Percentiles rank a stretch among this genome's conserved stretches.
Conservation (phyloP, 2,329 filamentous ascomycete genomes). For the Fusarium albidum region DNA sequence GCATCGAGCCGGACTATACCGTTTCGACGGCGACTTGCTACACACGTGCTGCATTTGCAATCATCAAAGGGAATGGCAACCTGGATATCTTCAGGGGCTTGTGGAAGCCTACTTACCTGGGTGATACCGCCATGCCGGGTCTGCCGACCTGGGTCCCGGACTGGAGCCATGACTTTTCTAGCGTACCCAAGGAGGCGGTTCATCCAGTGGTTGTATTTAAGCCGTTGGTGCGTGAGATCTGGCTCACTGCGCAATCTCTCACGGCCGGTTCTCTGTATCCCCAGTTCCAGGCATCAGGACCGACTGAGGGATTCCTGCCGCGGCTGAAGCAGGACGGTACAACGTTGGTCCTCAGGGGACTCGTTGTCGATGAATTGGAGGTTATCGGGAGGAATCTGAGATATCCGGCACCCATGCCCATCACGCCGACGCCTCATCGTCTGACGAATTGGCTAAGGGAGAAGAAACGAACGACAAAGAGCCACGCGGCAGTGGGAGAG, state of each 20-base stretch:
- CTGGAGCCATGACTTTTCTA: not conserved
- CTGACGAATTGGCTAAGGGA: not conserved
- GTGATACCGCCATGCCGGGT: not conserved
- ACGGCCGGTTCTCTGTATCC: not conserved
- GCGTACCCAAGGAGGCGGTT: not conserved
- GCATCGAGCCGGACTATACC: not conserved
- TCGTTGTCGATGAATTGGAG: not conserved
- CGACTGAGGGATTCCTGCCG: not conserved
- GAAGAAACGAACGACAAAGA: not conserved
- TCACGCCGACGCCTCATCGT: not conserved
- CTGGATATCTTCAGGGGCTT: constrained; percentile 1
- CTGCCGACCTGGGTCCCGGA: not conserved
- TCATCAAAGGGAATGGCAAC: not conserved
- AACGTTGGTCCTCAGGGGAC: not conserved
- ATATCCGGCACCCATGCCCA: not conserved
- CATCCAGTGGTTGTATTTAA: not conserved
- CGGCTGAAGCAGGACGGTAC: not conserved
- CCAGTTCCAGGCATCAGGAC: not conserved
- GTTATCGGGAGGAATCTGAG: not conserved
- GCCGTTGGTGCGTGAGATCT: not conserved
- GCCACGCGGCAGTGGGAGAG: not conserved
- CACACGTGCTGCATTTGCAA: not conserved
- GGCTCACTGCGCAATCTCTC: not conserved
- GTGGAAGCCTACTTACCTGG: not conserved
- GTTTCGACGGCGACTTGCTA: not conserved